Conservation (phyloP, 495 filamentous ascomycete species). For the Hypomontagnella monticulosa region DNA sequence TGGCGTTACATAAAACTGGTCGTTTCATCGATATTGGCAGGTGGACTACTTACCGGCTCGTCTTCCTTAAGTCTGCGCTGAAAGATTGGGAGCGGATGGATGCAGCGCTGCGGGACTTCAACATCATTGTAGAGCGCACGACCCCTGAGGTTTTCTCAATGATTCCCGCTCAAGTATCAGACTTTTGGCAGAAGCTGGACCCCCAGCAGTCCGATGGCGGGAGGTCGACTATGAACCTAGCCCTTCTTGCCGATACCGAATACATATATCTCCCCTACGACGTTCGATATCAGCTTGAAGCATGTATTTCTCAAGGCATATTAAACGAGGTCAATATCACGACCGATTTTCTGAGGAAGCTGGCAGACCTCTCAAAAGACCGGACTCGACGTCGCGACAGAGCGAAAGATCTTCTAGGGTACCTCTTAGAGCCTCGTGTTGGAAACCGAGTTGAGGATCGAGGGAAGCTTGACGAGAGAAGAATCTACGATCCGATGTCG, state of each 20-base stretch:
- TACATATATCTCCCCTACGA: constrained; percentile 69
- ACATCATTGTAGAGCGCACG: constrained; percentile 61
- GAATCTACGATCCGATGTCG: constrained; percentile 75
- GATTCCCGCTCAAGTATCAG: constrained; percentile 28
- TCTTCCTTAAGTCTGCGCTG: constrained; percentile 50
- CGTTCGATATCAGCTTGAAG: constrained; percentile 90
- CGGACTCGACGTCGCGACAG: constrained; percentile 41
- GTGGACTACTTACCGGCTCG: constrained; percentile 74
- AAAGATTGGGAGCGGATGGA: constrained; percentile 56
- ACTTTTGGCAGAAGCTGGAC: constrained; percentile 70
- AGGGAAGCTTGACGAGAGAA: constrained; percentile 58
- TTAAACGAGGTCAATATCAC: constrained; percentile 82
- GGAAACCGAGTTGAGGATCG: constrained; percentile 1
- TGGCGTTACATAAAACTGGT: constrained; percentile 65
- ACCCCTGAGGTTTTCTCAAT: constrained; percentile 44
- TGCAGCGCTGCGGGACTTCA: constrained; percentile 75
- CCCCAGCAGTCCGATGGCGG: constrained; percentile 16
- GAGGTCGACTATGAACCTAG: constrained; percentile 43
- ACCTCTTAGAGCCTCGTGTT: constrained; percentile 46
- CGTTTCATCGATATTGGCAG: constrained; percentile 80
- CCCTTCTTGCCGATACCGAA: constrained; percentile 48
- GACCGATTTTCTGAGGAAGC: constrained; percentile 67
- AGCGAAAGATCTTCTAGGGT: constrained; percentile 52
- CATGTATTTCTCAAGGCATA: constrained; percentile 82
- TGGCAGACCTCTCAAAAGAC: constrained; percentile 58